Percentiles rank a stretch among this genome's conserved stretches.
These are phyloP conservation scores for Handroanthus guayacan DNA, from an alignment of 257 asterid genomes.

Conservation along the genomic window DNA sequence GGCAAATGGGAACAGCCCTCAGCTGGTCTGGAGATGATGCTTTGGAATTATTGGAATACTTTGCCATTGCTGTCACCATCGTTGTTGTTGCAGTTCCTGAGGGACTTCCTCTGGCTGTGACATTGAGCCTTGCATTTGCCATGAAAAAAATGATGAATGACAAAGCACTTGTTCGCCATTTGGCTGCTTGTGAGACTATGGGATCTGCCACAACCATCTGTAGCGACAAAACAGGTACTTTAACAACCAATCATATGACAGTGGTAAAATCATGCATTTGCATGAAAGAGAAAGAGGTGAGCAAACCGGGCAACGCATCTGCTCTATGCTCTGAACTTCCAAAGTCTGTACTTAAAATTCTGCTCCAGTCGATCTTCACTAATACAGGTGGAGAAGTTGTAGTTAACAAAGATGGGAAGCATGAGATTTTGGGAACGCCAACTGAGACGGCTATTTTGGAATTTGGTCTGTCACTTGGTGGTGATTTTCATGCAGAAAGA, in stretches of 20 bases:
- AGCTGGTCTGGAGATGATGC: slow-evolving; percentile 83
- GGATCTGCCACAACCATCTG: slow-evolving; percentile 88
- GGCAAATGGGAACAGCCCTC: slow-evolving; percentile 52
- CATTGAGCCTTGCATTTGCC: slow-evolving; percentile 83
- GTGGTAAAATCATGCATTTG: slow-evolving; percentile 83
- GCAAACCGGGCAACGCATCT: slow-evolving; percentile 43
- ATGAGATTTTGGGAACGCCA: slow-evolving; percentile 83
- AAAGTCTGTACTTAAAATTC: slow-evolving; percentile 45
- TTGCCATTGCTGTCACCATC: slow-evolving; percentile 88
- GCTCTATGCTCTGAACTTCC: slow-evolving; percentile 60
- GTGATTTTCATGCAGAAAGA: slow-evolving; percentile 62
- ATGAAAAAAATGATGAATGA: slow-evolving; percentile 96
- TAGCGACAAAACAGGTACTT: slow-evolving; percentile 85
- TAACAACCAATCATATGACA: slow-evolving; percentile 87
- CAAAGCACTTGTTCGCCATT: slow-evolving; percentile 80
- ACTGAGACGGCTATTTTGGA: slow-evolving; percentile 84
- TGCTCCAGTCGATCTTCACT: slow-evolving; percentile 74
- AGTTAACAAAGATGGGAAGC: slow-evolving; percentile 57
- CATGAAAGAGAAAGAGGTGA: slow-evolving; percentile 58
- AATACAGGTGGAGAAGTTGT: slow-evolving; percentile 91
- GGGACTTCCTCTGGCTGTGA: slow-evolving; percentile 87
- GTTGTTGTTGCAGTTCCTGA: slow-evolving; percentile 97
- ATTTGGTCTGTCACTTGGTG: slow-evolving; percentile 79
- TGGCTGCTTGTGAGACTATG: slow-evolving; percentile 95
- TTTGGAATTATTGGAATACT: slow-evolving; percentile 73